A percentile compares a stretch with the other conserved stretches of the same genome.
Evolutionary conservation across 2,329 filamentous ascomycete species (phyloP).

Genomic region (Incumbomyces lentus): DNA sequence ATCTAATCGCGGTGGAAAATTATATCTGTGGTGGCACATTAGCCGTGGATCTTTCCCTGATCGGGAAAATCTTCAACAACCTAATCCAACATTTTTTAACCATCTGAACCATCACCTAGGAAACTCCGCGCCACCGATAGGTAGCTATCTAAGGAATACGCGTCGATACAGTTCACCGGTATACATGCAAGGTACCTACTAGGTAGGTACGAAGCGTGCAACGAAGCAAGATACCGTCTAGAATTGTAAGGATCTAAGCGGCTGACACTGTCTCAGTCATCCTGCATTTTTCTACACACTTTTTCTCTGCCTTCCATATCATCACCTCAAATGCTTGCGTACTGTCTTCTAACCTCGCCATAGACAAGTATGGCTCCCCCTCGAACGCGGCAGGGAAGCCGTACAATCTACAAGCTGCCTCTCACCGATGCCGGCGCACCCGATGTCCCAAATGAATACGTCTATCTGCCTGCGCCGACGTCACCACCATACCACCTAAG

Average conservation of each 20-base stretch:
- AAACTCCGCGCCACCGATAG: not conserved
- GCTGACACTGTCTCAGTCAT: no score
- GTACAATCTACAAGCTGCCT: constrained; percentile 71
- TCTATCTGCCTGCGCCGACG: constrained; percentile 73
- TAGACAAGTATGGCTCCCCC: constrained; percentile 11
- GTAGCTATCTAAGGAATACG: not conserved
- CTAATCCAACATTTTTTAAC: not conserved
- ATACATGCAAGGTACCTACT: no score
- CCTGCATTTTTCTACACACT: no score
- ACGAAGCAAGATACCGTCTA: no score
- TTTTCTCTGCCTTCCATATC: no score
- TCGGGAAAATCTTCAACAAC: not conserved
- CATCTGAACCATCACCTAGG: not conserved
- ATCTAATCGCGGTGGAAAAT: no score
- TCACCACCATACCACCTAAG: constrained; percentile 52
- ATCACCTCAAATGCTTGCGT: no score
- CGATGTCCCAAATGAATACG: constrained; percentile 77
- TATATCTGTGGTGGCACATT: no score
- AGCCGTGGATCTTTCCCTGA: constrained; percentile 2
- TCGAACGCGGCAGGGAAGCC: constrained; percentile 17
- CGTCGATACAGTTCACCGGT: not conserved
- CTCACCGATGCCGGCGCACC: constrained; percentile 90
- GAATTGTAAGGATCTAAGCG: no score
- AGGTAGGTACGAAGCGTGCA: no score
- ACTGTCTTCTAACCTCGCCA: not conserved